Evolutionary conservation across 1,284 basidiomycete species (phyloP), one percentile per base, ranked within the genome.

Genomic region (Clitocybe nebularis): DNA sequence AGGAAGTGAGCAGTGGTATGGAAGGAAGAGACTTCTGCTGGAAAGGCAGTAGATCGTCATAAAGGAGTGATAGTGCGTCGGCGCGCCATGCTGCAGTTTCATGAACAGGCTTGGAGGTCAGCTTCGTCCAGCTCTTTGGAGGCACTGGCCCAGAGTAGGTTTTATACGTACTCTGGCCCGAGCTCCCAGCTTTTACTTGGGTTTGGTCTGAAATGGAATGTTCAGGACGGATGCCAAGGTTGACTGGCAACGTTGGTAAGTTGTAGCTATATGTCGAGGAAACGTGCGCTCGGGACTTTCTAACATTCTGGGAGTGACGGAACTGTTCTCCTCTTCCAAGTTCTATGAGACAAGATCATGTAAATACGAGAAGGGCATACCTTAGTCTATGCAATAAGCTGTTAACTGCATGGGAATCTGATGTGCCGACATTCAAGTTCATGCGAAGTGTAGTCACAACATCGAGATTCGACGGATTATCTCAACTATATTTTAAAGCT

Each of bases 321-420:
- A 78, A 84, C 33, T 85, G 79, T 57, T 86, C 84, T 8, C 81
- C 83, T 58, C 81, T 81, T 29, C 5, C 36, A 21, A 38, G 32
- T 28, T n/a, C n/a, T n/a, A 9, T n/a, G 28, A n/a, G 10, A 32
- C 11, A 16, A 32, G 14, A 32, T 3, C 4, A 16, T 11, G 11
- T 20, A 40, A 20, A 28, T 33, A 25, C 17, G 17, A 29, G 25
- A 20, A 39, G 21, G 21, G 21, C 28, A 32, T 19, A 73, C 75
- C 75, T 69, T 14, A 76, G 55, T 2, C 59, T 72, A 47, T 73
- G 76, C 28, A 82, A 57, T 19, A 74, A 61, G 32, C 67, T 60
- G 40, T 72, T 80, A 16, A 81, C 79, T 28, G 41, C 45, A 13
- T 44, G 43, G 22, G 36, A 16, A 37, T 46, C 20, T 17, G 39